Conservation (phyloP, 1,139 yeast species). For the Yamadazyma kanchanaburiensis region DNA sequence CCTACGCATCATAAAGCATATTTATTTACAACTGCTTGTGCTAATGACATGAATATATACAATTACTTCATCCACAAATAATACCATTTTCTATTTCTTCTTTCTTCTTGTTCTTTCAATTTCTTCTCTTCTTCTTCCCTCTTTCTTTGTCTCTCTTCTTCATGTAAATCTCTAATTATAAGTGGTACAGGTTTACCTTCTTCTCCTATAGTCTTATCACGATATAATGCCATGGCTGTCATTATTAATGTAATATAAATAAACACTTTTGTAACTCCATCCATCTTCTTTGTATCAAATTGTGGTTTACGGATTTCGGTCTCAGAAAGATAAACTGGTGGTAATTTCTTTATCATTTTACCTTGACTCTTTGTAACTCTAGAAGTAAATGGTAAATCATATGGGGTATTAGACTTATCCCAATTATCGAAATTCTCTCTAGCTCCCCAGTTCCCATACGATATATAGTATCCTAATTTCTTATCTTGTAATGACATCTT, state of each 20-base stretch:
- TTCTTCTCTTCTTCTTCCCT: constrained; percentile 9
- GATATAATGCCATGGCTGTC: constrained; percentile 40
- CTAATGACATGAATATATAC: constrained; percentile 1
- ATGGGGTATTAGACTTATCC: constrained; percentile 37
- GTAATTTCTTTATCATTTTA: constrained; percentile 24
- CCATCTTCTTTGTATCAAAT: constrained; percentile 49
- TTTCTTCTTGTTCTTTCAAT: constrained; percentile 8
- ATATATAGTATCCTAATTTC: constrained; percentile 51
- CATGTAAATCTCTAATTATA: constrained; percentile 35
- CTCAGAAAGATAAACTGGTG: constrained; percentile 46
- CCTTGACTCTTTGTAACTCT: constrained; percentile 30
- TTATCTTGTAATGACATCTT: constrained; percentile 43
- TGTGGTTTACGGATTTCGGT: constrained; percentile 46
- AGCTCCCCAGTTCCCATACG: constrained; percentile 65
- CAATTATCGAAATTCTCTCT: constrained; percentile 54
- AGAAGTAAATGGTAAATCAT: constrained; percentile 54
- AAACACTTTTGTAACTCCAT: constrained; percentile 51
- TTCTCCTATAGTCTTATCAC: constrained; percentile 51
- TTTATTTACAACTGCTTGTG: no score
- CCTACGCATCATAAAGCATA: no score
- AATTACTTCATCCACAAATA: constrained; percentile 21
- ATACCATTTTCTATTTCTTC: constrained; percentile 22
- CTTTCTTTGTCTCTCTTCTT: constrained; percentile 24
- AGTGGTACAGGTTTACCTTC: constrained; percentile 44
- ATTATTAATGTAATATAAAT: constrained; percentile 45